Evolutionary conservation across 495 filamentous ascomycete genomes (phyloP), one percentile per base, ranked within the genome.

Genomic region (Aspergillus heteromorphus): DNA sequence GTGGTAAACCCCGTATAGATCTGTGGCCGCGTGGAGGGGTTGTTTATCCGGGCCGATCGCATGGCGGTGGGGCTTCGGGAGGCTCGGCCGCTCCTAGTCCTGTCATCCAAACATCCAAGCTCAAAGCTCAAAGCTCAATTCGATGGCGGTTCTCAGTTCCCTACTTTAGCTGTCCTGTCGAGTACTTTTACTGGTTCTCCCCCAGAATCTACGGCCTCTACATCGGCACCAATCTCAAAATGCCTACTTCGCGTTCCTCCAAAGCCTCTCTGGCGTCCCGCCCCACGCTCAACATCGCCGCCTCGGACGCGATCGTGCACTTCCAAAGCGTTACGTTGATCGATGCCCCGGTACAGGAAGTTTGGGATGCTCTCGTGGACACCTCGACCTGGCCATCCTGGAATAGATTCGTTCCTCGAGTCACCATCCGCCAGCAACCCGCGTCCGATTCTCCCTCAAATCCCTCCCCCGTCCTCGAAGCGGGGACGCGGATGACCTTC

Each of bases 331-430:
- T 71, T 23, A 65, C 55, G 48, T 49, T 61, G 25, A 71, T 74
- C 57, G 57, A 56, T 30, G 73, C 72, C 11, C 65, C 71, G 21
- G 52, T 66, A 16, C 38, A 61, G 4, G 27, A 58, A 13, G 68
- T 76, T 58, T 76, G 72, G 72, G 50, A 58, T 19, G 58, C 59
- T 9, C 63, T 76, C 2, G 69, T 60, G 19, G 61, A 78, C 53
- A 75, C 71, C 25, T 71, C 73, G 20, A 72, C 68, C 58, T 78
- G 69, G 70, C 67, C 70, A 9, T 48, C 36, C 16, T 78, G 75
- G 75, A 78, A 78, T 52, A 57, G 58, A 6, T 78, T 76, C 54
- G 65, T 73, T 1, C 73, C 75, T 0, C 60, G 59, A 38, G 69
- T 73, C 7, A 74, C 73, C 1, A 71, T 78, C 36, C 64, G 65